Base-by-base conservation (phyloP, 2,329 filamentous ascomycete species). In the Aspergillus oerlinghausenensis region DNA sequence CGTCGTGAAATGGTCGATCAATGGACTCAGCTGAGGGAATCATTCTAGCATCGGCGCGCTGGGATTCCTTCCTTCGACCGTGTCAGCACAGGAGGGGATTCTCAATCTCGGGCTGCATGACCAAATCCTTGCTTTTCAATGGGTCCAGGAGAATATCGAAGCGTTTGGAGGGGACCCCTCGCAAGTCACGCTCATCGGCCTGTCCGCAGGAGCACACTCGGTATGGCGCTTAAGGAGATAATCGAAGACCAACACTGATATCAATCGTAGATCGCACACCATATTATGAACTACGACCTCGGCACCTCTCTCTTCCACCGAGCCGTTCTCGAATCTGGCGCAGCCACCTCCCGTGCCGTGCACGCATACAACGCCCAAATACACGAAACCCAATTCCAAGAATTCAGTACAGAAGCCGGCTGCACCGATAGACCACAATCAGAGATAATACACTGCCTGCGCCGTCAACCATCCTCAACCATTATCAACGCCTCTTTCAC, bases 1-100 rank as follows among this genome's bases (percentile, higher is more conserved):
- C 19, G 17, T 23, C 14, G 32, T 3, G 14, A 35, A 14, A 14
- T 6, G 11, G 6, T 35, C 32, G 23, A 23, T 1, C 32, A 17
- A 35, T 7, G 14, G 32, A n/a, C 35, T 49, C 11, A 10, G 11
- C 17, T 51, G 40, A 48, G 32, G 9, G 7, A 26, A 26, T 14
- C 32, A 23, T 4, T 6, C 6, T 49, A 62, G 60, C 61, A 55
- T 79, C 72, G 64, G 79, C 63, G 56, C 76, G 68, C 62, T 90
- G 65, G 89, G 89, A 0, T 91, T 93, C 71, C 71, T 90, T 28
- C 80, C 83, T 9, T 85, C 80, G n/a, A 70, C 70, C 9, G 63
- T 82, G 54, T 78, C 82, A 29, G 75, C 78, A 14, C 79, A 79
- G 35, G 80, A 80, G 52, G 85, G 83, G 0, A 62, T 82, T 42